These are phyloP conservation scores for Gryganskiella cystojenkinii DNA, from an alignment of 192 early-diverging fungal genomes.

Conservation along the genomic window DNA sequence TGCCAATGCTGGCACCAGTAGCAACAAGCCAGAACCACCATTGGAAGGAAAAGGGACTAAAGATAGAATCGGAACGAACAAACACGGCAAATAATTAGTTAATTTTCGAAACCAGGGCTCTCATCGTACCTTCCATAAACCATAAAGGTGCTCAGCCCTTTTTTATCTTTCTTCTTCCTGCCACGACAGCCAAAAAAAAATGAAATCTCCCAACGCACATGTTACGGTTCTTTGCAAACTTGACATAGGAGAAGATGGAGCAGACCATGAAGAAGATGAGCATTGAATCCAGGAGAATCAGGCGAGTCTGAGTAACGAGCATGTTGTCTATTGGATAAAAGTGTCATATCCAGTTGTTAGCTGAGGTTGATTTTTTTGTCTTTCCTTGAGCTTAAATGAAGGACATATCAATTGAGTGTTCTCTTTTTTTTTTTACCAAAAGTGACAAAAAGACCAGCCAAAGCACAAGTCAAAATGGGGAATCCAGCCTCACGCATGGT, in stretches of 20 bases:
- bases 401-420: neutral
- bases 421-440: conserved; percentile 69
- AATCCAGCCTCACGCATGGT: conserved; percentile 91
- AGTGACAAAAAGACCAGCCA: conserved; percentile 82
- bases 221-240: conserved; percentile 82
- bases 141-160: too few relatives aligned
- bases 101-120: conserved; percentile 18
- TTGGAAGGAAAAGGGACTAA: conserved; percentile 73
- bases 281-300: conserved; percentile 95
- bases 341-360: neutral
- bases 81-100: conserved; percentile 12
- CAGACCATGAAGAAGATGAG: conserved; percentile 91
- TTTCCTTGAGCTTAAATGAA: neutral
- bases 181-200: conserved; percentile 3
- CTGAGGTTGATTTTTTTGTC: neutral
- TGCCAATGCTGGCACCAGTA: conserved; percentile 85
- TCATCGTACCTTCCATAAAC: too few relatives aligned
- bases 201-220: conserved; percentile 28
- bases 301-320: conserved; percentile 87
- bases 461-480: conserved; percentile 73
- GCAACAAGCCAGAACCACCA: conserved; percentile 92
- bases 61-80: conserved; percentile 18
- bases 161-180: conserved; percentile 32
- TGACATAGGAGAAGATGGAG: conserved; percentile 87
- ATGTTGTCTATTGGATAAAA: conserved; percentile 76